Conservation (phyloP, 208 protist genomes). For the Acanthamoeba polyphaga region DNA sequence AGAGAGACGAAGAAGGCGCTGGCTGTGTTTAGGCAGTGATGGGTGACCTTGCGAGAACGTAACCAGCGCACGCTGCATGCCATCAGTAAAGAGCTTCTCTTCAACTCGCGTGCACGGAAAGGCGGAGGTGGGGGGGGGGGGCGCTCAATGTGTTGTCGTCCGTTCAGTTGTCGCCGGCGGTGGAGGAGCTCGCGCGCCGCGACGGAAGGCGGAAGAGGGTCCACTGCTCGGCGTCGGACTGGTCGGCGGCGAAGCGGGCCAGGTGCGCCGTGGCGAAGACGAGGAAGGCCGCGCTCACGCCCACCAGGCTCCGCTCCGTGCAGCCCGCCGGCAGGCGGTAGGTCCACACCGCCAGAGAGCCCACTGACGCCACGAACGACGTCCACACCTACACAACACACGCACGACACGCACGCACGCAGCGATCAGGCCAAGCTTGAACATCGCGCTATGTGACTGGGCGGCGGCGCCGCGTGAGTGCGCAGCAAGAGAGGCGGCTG, state of each 20-base stretch:
- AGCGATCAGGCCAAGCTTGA: too few species aligned
- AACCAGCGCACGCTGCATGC: too few species aligned
- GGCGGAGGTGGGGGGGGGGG: too few species aligned
- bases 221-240: conserved; percentile 36
- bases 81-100: too few species aligned
- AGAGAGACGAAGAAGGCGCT: background rate
- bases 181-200: background rate
- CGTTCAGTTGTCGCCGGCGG: background rate
- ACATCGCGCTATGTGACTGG: too few species aligned
- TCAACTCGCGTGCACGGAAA: too few species aligned
- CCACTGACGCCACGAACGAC: background rate
- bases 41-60: background rate
- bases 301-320: conserved; percentile 31
- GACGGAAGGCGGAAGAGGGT: conserved; percentile 2
- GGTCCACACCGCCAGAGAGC: background rate
- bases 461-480: background rate
- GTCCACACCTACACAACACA: background rate
- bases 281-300: conserved; percentile 27
- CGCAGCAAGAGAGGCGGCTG: background rate
- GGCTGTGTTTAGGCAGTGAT: background rate
- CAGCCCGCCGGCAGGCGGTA: background rate
- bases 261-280: conserved; percentile 27
- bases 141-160: too few species aligned
- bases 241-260: conserved; percentile 22
- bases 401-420: too few species aligned